Percentiles rank a stretch among this genome's conserved stretches.
These are phyloP conservation scores for Taphrina populina DNA, from an alignment of 1,139 yeast species.

Conservation along the genomic window DNA sequence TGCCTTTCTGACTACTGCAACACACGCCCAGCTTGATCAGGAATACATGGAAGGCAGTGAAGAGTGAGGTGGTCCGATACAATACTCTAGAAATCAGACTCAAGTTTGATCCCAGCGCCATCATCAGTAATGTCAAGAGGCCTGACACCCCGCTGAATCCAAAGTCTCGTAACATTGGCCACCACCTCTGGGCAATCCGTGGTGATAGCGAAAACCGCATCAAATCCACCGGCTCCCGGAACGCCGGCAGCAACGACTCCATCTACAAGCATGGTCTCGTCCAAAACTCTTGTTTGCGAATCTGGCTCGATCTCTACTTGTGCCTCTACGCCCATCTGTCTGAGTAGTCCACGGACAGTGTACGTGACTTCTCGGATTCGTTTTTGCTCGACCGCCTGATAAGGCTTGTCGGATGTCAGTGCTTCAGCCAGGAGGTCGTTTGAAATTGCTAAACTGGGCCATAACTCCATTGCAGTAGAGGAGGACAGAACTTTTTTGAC, in stretches of 20 bases:
- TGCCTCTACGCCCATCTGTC: slow-evolving; percentile 56
- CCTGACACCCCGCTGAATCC: slow-evolving; percentile 17
- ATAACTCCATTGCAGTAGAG: slow-evolving; percentile 59
- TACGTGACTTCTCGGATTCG: slow-evolving; percentile 2
- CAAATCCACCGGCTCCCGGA: slow-evolving; percentile 98
- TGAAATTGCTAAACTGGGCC: slow-evolving; percentile 50
- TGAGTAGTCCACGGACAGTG: slow-evolving; percentile 21
- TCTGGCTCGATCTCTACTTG: slow-evolving; percentile 88
- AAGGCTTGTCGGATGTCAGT: slow-evolving; percentile 51
- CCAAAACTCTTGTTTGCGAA: slow-evolving; percentile 69
- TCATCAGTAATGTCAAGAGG: slow-evolving; percentile 24
- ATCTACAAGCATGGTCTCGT: slow-evolving; percentile 55
- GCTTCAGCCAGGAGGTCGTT: slow-evolving; percentile 54
- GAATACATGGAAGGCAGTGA: too few relatives aligned
- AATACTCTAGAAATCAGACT: slow-evolving; percentile 6
- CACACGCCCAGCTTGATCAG: too few relatives aligned
- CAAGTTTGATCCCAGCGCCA: slow-evolving; percentile 19
- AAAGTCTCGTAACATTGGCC: slow-evolving; percentile 1
- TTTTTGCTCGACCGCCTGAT: neutral
- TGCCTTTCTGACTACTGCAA: too few relatives aligned
- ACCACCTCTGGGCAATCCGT: slow-evolving; percentile 48
- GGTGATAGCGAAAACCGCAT: slow-evolving; percentile 77
- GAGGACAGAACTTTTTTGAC: slow-evolving; percentile 74
- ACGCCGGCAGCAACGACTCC: slow-evolving; percentile 94
- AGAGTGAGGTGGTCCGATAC: too few relatives aligned